These are phyloP conservation scores for Coemansia aciculifera DNA, from an alignment of 192 early-diverging fungal genomes.

Conservation along the genomic window DNA sequence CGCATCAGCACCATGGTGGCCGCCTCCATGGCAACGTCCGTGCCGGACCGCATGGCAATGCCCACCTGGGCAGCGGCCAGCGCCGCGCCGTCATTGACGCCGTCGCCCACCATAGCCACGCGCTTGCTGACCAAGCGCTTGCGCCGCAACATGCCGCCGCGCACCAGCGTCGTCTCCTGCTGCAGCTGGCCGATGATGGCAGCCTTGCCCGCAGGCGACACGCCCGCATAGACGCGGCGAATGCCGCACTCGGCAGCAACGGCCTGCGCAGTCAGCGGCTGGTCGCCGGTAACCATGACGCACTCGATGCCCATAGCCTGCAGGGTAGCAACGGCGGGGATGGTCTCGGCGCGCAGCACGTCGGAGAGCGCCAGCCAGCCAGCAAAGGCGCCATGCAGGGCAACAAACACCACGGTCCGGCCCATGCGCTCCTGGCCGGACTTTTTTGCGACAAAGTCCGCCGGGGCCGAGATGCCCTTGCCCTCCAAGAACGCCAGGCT, in stretches of 20 bases:
- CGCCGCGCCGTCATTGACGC: conserved; percentile 93
- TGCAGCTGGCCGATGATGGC: conserved; percentile 74
- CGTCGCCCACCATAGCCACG: conserved; percentile 94
- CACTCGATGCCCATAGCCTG: conserved; percentile 73
- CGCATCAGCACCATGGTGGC: conserved; percentile 92
- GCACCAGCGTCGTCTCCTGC: conserved; percentile 26
- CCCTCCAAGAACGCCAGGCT: conserved; percentile 65
- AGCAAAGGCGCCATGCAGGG: conserved; percentile 58
- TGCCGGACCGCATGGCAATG: conserved; percentile 85
- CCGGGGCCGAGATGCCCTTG: conserved; percentile 29
- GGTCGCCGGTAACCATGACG: conserved; percentile 94
- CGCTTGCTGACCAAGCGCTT: conserved; percentile 16
- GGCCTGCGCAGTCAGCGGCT: conserved; percentile 75
- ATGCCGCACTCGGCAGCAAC: conserved; percentile 87
- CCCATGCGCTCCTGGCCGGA: conserved; percentile 64
- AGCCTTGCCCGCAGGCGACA: conserved; percentile 88
- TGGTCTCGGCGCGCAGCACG: conserved; percentile 76
- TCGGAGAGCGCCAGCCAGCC: conserved; percentile 86
- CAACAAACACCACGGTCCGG: conserved; percentile 79
- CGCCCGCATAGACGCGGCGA: conserved; percentile 81
- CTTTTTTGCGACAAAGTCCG: conserved; percentile 34
- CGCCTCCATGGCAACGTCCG: conserved; percentile 95
- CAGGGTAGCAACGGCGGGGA: conserved; percentile 68
- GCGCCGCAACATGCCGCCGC: conserved; percentile 5
- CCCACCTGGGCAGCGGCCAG: conserved; percentile 84